Evolutionary conservation across 1,284 basidiomycete species (phyloP).

Genomic region (Sanghuangporus weigelae): DNA sequence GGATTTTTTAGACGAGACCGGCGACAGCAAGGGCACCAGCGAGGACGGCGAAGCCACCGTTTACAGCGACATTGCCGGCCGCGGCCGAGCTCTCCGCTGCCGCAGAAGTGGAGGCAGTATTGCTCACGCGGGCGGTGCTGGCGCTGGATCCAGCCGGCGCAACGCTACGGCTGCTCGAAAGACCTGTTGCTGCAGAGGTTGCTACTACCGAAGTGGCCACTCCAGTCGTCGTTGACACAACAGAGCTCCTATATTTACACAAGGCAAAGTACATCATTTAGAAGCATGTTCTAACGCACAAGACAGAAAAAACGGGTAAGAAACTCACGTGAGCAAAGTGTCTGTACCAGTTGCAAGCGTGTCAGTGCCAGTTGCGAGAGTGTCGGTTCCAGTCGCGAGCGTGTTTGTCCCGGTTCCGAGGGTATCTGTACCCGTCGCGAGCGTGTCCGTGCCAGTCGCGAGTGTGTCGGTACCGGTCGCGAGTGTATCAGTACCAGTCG

Average conservation of each 20-base stretch:
- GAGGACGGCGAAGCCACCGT: not conserved
- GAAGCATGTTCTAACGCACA: not conserved
- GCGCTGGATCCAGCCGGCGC: not conserved
- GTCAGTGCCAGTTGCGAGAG: not conserved
- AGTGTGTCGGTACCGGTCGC: not conserved
- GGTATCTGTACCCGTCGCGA: not conserved
- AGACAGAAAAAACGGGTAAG: not conserved
- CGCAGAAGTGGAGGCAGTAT: not conserved
- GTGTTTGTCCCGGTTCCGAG: not conserved
- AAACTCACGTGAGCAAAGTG: not conserved
- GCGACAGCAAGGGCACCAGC: constrained; percentile 6
- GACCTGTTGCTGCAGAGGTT: too few species aligned
- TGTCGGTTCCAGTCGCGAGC: not conserved
- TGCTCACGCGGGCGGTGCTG: too few species aligned
- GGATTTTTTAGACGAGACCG: constrained; percentile 1
- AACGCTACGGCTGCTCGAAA: not conserved
- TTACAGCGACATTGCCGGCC: not conserved
- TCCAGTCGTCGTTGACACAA: not conserved
- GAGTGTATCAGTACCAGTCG: not conserved
- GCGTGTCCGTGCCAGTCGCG: not conserved
- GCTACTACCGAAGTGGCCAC: not conserved
- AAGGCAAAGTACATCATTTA: not conserved
- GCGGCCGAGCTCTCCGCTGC: not conserved
- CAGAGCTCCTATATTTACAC: not conserved
- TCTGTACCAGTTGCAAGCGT: not conserved